Percentiles rank a stretch among this genome's conserved stretches.
Evolutionary conservation across 441 rosid genomes (phyloP).

Genomic region (Viola pubescens): DNA sequence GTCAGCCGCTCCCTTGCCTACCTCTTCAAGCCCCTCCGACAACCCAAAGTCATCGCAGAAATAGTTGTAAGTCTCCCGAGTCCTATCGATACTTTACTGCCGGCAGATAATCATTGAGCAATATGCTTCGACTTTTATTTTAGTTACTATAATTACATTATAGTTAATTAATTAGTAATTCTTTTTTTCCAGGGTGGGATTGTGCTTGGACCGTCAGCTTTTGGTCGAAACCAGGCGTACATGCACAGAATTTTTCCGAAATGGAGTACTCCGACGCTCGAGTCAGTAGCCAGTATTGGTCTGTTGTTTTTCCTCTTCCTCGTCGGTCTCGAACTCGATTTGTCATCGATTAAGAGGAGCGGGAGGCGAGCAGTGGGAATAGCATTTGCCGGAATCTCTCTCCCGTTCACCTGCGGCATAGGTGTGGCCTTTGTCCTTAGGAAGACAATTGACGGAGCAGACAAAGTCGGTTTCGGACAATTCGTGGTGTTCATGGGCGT

Average conservation of each 20-base stretch:
- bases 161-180: not conserved
- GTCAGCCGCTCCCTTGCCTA: constrained; percentile 19
- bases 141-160: not conserved
- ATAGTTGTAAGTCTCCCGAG: constrained; percentile 2
- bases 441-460: constrained; percentile 18
- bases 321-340: constrained; percentile 33
- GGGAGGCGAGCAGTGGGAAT: constrained; percentile 30
- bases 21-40: constrained; percentile 23
- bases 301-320: constrained; percentile 33
- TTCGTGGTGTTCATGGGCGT: constrained; percentile 36
- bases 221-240: constrained; percentile 15
- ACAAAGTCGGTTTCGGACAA: constrained; percentile 24
- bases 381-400: constrained; percentile 32
- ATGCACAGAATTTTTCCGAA: constrained; percentile 24
- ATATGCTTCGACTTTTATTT: not conserved
- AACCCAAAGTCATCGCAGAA: constrained; percentile 23
- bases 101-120: not conserved
- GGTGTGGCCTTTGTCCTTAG: constrained; percentile 29
- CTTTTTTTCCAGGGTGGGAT: constrained; percentile 20
- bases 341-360: constrained; percentile 25
- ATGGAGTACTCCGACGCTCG: constrained; percentile 34
- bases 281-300: constrained; percentile 27
- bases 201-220: constrained; percentile 19
- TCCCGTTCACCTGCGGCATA: constrained; percentile 29
- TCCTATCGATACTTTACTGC: too few species aligned